These are phyloP conservation scores for Beauveria sp. DNA, from an alignment of 2,329 filamentous ascomycete species.

Conservation along the genomic window DNA sequence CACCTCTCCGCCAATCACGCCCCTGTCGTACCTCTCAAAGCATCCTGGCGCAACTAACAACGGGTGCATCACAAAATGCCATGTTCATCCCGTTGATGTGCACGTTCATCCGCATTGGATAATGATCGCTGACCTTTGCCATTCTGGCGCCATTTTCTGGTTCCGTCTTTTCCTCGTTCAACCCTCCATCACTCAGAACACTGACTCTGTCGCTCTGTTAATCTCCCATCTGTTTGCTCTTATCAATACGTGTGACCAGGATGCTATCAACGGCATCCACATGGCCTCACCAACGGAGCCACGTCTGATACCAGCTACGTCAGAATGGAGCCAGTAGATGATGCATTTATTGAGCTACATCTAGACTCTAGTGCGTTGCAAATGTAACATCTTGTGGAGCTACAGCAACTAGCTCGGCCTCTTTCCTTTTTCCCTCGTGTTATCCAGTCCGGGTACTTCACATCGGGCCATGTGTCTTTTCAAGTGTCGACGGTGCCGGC, in stretches of 20 bases:
- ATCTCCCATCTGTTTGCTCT: neutral
- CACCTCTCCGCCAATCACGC: neutral
- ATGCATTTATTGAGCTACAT: neutral
- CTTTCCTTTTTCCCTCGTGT: neutral
- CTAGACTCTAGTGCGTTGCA: neutral
- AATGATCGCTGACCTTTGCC: neutral
- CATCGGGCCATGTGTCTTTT: neutral
- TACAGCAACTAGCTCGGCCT: neutral
- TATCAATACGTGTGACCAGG: constrained; percentile 7
- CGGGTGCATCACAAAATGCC: neutral
- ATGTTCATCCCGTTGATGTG: neutral
- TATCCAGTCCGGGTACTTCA: neutral
- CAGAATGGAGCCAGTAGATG: constrained; percentile 3
- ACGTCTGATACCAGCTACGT: constrained; percentile 3
- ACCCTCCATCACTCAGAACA: neutral
- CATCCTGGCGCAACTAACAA: neutral
- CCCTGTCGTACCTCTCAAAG: neutral
- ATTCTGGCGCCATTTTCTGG: neutral
- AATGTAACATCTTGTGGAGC: constrained; percentile 3
- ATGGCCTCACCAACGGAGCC: constrained; percentile 8
- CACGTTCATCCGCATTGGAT: neutral
- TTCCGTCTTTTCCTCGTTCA: constrained; percentile 7
- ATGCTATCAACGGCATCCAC: constrained; percentile 11
- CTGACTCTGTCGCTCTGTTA: neutral
- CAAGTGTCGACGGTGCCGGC: neutral